These are phyloP conservation scores for Coniochaeta sp. DNA, from an alignment of 2,329 filamentous ascomycete species.

Conservation along the genomic window DNA sequence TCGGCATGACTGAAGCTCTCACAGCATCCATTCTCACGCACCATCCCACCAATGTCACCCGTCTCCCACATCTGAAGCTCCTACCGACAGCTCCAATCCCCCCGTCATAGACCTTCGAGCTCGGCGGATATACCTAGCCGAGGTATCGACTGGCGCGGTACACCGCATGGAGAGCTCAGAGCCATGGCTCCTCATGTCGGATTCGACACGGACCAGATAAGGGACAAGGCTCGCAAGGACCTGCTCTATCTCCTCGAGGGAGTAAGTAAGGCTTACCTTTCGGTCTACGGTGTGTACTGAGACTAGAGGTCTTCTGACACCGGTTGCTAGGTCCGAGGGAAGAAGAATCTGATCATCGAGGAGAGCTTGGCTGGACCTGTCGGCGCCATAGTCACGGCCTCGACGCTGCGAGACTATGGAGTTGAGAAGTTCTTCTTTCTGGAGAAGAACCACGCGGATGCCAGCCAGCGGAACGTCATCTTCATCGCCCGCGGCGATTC, in stretches of 20 bases:
- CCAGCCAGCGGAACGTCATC: conserved; percentile 88
- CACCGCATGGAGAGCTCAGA: conserved; percentile 39
- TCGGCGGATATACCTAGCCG: background rate
- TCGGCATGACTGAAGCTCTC: too few species aligned
- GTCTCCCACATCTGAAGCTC: too few species aligned
- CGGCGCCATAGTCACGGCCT: conserved; percentile 89
- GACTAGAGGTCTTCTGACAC: conserved; percentile 12
- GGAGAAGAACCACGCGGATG: conserved; percentile 91
- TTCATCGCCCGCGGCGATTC: conserved; percentile 91
- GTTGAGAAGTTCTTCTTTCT: conserved; percentile 97
- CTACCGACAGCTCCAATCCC: background rate
- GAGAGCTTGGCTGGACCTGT: conserved; percentile 83
- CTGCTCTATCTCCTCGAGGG: conserved; percentile 86
- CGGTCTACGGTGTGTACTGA: background rate
- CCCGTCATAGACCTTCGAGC: background rate
- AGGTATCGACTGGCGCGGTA: background rate
- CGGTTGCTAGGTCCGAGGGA: conserved; percentile 78
- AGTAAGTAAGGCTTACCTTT: conserved; percentile 55
- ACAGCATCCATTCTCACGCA: too few species aligned
- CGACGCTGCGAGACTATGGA: conserved; percentile 91
- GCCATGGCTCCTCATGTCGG: conserved; percentile 62
- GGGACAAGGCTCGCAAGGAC: conserved; percentile 78
- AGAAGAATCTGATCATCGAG: conserved; percentile 96
- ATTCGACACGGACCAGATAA: conserved; percentile 70
- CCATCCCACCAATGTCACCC: too few species aligned